These are phyloP conservation scores for Sordaria brevicollis DNA, from an alignment of 495 filamentous ascomycete genomes.

Conservation along the genomic window DNA sequence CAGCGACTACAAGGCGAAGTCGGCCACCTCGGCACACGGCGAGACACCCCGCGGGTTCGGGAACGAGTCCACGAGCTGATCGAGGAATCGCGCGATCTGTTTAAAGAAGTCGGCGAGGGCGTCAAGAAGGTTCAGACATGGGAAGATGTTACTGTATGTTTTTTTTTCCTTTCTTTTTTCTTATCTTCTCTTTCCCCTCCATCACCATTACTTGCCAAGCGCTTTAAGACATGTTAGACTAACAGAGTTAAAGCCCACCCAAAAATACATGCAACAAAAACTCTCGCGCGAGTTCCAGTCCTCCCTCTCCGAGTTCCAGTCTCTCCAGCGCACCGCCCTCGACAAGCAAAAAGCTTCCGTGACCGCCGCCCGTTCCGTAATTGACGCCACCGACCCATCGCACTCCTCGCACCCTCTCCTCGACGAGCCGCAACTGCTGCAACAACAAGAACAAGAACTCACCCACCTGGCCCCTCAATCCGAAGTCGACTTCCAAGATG, in stretches of 20 bases:
- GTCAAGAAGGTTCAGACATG: slow-evolving; percentile 85
- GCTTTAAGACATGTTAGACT: background rate
- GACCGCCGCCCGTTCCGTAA: slow-evolving; percentile 62
- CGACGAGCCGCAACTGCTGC: slow-evolving; percentile 41
- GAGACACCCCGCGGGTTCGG: slow-evolving; percentile 82
- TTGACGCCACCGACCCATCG: slow-evolving; percentile 23
- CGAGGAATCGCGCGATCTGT: slow-evolving; percentile 72
- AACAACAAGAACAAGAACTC: slow-evolving; percentile 65
- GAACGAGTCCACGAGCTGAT: slow-evolving; percentile 80
- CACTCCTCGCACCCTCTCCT: slow-evolving; percentile 19
- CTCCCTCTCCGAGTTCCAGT: slow-evolving; percentile 81
- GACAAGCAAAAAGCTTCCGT: slow-evolving; percentile 88
- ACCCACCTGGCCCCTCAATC: slow-evolving; percentile 78
- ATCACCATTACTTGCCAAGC: slow-evolving; percentile 9
- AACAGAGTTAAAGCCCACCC: slow-evolving; percentile 51
- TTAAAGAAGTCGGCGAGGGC: slow-evolving; percentile 87
- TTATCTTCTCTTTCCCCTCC: background rate
- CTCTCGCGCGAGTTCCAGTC: slow-evolving; percentile 84
- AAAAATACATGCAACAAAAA: slow-evolving; percentile 86
- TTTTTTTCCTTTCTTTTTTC: background rate
- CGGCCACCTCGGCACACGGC: slow-evolving; percentile 72
- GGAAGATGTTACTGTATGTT: slow-evolving; percentile 81
- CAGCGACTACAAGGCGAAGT: slow-evolving; percentile 71
- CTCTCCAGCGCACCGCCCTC: slow-evolving; percentile 73
- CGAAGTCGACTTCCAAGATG: slow-evolving; percentile 97